Evolutionary conservation across 139 green algal genomes (phyloP).

Genomic region (Tetradesmus obliquus): DNA sequence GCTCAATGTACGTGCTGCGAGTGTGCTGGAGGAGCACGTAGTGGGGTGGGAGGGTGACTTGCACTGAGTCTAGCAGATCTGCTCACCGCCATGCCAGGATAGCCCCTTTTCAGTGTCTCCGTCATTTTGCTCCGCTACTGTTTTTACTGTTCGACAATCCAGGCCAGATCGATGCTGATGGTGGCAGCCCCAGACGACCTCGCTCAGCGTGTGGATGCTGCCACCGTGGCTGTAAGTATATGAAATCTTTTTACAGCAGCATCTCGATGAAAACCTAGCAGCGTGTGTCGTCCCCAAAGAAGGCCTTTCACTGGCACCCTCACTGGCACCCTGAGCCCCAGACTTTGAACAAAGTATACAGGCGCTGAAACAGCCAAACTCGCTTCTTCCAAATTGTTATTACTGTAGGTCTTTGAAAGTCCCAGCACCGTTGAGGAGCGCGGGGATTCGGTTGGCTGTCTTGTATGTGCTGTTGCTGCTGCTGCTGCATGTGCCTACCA

Average conservation of each 20-base stretch:
- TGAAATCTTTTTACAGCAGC: neutral
- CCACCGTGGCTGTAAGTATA: neutral
- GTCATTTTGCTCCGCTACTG: conserved; percentile 72
- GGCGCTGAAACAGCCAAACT: too few relatives aligned
- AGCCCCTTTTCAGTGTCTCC: conserved; percentile 81
- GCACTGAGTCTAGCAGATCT: neutral
- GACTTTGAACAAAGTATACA: neutral
- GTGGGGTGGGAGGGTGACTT: neutral
- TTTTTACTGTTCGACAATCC: neutral
- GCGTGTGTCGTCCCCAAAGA: neutral
- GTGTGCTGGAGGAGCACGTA: neutral
- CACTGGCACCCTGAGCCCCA: neutral
- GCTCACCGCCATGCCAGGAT: conserved; percentile 86
- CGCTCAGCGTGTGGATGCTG: neutral
- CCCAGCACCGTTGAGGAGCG: too few relatives aligned
- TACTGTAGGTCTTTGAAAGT: too few relatives aligned
- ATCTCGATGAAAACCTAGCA: neutral
- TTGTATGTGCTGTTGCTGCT: neutral
- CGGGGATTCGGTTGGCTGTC: too few relatives aligned
- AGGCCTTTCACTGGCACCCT: neutral
- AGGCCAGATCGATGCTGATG: neutral
- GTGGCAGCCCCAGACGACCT: neutral
- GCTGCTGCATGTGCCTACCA: neutral
- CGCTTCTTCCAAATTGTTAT: too few relatives aligned
- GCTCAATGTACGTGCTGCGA: neutral